Conservation (phyloP, 768 basidiomycete species). For the Podaxis mareebaensis region DNA sequence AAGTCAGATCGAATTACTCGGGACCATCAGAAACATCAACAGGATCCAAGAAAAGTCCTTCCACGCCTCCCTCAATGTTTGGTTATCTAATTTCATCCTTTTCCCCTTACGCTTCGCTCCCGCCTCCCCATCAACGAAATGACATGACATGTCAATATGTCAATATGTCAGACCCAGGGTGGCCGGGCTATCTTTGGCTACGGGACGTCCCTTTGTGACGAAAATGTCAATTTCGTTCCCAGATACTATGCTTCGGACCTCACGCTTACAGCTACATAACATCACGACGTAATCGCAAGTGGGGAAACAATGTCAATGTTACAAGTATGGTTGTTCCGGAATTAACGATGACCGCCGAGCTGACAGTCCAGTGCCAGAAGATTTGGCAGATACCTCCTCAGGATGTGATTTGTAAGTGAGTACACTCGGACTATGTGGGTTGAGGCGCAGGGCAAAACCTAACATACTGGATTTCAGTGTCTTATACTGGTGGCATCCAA, state of each 20-base stretch:
- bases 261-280: conserved; percentile 4
- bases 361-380: conserved; percentile 7
- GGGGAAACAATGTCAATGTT: conserved; percentile 5
- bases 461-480: not conserved
- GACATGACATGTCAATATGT: conserved; percentile 14
- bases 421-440: not conserved
- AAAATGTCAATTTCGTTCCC: conserved; percentile 5
- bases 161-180: conserved; percentile 11
- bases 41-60: not conserved
- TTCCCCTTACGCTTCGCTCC: not conserved
- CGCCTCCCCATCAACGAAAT: conserved; percentile 3
- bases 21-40: conserved; percentile 9
- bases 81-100: not conserved
- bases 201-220: conserved; percentile 3
- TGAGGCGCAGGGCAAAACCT: not conserved
- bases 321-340: conserved; percentile 6
- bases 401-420: conserved; percentile 4
- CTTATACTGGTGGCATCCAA: not conserved
- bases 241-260: conserved; percentile 2
- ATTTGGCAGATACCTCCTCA: not conserved
- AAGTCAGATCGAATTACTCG: conserved; percentile 8
- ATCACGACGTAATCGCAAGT: conserved; percentile 6
- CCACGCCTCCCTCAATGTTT: not conserved
- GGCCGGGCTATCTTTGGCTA: not conserved
- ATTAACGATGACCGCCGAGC: conserved; percentile 13